Base-by-base conservation (phyloP, 1,139 yeast species). In the Meyerozyma elateridarum region DNA sequence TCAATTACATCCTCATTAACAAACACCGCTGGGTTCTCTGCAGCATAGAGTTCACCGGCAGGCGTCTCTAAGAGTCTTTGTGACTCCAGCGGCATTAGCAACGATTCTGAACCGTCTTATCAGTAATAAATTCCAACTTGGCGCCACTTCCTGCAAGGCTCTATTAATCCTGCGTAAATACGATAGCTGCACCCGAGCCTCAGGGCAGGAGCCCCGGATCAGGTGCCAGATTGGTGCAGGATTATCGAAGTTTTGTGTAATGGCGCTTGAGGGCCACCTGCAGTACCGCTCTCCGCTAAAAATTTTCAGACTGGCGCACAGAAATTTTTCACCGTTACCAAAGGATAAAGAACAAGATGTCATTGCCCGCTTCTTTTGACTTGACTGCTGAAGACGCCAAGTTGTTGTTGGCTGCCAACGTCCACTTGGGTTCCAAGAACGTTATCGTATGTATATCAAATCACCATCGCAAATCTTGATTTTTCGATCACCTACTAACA, bases 351-450 rank as follows among this genome's bases (percentile, higher is more conserved):
- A n/a, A n/a, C 47, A 63, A 54, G 56, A 83, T 83, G 93, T 82
- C 93, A 65, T 73, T 77, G 71, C 87, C 85, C 72, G 87, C 85
- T 75, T 79, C 89, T 68, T 85, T 85, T 74, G 91, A 75, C 65
- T 79, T 79, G 71, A 81, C 96, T 71, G 89, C 93, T 74, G 96
- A 89, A 78, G 98, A 91, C 77, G 95, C 96, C 78, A 93, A 91
- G 82, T 87, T 91, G 71, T 83, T 93, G 76, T 83, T 93, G 76
- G 97, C 99, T 70, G 99, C 99, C 71, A 91, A 91, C 87, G 91
- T 84, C 62, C 99, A 93, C 82, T 85, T 91, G 72, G 99, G 99
- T 71, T 82, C 97, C 68, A 91, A 91, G 88, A 93, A 93, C 87
- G 95, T 91, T 69, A 96, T 91, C 78, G 93, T 81, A 79, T 72